Percentiles rank a stretch among this genome's conserved stretches.
Evolutionary conservation across 441 rosid genomes (phyloP).

Genomic region (Hypseocharis bilobata): DNA sequence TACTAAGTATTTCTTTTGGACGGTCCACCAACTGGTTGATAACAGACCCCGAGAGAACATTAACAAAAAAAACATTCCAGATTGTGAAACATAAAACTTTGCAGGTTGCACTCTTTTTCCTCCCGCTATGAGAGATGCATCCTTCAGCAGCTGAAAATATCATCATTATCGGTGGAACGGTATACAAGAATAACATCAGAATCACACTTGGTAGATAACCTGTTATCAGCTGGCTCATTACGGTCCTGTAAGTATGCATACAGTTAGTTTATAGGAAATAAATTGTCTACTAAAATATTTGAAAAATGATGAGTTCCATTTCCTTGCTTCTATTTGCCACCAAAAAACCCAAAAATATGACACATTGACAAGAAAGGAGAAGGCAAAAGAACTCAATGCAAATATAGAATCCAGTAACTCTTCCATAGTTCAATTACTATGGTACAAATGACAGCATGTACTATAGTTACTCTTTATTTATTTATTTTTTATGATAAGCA

Average conservation of each 20-base stretch:
- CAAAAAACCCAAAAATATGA: background rate
- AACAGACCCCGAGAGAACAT: conserved; percentile 70
- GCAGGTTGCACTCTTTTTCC: conserved; percentile 79
- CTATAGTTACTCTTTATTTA: too few species aligned
- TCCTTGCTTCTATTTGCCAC: background rate
- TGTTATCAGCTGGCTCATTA: conserved; percentile 51
- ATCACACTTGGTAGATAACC: conserved; percentile 93
- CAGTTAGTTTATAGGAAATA: conserved; percentile 7
- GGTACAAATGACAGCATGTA: too few species aligned
- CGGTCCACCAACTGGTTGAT: conserved; percentile 47
- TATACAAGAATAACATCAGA: conserved; percentile 47
- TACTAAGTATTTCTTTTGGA: conserved; percentile 49
- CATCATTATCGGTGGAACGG: conserved; percentile 88
- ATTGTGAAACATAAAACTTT: conserved; percentile 72
- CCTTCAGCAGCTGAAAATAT: conserved; percentile 71
- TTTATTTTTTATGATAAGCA: too few species aligned
- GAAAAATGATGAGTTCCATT: background rate
- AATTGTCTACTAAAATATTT: background rate
- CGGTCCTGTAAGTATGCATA: conserved; percentile 42
- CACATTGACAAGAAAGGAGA: background rate
- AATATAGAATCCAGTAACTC: too few species aligned
- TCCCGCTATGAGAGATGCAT: conserved; percentile 53
- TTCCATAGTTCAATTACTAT: too few species aligned
- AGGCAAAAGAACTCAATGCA: background rate
- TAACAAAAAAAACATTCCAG: conserved; percentile 87